Evolutionary conservation across 1,284 basidiomycete genomes (phyloP).

Genomic region (Puccinia horiana): DNA sequence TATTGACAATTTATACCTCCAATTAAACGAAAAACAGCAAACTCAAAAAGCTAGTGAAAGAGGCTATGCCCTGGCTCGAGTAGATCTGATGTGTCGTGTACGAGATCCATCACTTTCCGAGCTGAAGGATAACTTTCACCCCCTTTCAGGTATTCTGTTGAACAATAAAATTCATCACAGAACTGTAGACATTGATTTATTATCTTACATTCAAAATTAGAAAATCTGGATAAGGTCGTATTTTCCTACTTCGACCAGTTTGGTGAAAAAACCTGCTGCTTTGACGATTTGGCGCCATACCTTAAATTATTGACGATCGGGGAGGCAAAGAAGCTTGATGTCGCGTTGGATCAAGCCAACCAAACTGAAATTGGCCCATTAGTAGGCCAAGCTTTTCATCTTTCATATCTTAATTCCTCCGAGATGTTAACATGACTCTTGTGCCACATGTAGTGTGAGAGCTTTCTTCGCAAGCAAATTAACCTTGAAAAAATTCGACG

Average conservation of each 20-base stretch:
- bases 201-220: constrained; percentile 59
- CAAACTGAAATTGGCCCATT: too few species aligned
- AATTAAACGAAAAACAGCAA: neutral
- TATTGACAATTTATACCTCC: constrained; percentile 16
- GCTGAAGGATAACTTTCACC: constrained; percentile 4
- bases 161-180: neutral
- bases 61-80: constrained; percentile 36
- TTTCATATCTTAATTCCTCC: neutral
- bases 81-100: constrained; percentile 29
- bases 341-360: neutral
- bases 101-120: constrained; percentile 1
- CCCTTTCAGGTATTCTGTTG: constrained; percentile 15
- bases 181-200: constrained; percentile 20
- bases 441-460: constrained; percentile 13
- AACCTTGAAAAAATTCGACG: constrained; percentile 35
- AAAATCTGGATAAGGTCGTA: constrained; percentile 56
- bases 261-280: constrained; percentile 78
- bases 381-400: neutral
- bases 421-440: neutral
- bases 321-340: constrained; percentile 45
- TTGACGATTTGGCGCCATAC: constrained; percentile 76
- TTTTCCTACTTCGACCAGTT: constrained; percentile 71
- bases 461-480: constrained; percentile 18
- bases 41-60: constrained; percentile 5
- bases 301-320: constrained; percentile 62